A percentile compares a stretch with the other conserved stretches of the same genome.
phyloP scores from a whole-genome alignment of 495 filamentous ascomycete species.

The Thermochaetoides thermophila region DNA sequence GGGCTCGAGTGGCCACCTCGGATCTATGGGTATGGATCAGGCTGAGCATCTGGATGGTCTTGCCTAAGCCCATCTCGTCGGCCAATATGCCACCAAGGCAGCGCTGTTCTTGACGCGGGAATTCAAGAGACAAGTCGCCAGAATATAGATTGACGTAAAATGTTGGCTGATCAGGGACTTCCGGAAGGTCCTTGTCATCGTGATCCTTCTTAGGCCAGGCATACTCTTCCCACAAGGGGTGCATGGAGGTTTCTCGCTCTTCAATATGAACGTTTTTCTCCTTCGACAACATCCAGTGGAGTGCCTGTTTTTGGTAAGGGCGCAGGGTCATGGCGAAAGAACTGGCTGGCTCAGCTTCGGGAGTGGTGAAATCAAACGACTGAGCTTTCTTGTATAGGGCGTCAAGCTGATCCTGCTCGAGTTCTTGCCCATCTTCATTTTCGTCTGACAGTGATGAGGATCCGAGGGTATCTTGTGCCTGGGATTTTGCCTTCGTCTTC shows the following conservation, averaged over 20 bases:
- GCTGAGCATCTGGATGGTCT: conserved; percentile 96
- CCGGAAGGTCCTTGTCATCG: conserved; percentile 59
- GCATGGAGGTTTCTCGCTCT: conserved; percentile 62
- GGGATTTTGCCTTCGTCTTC: conserved; percentile 26
- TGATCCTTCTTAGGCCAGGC: conserved; percentile 75
- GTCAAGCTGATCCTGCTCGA: conserved; percentile 92
- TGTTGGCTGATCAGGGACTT: conserved; percentile 43
- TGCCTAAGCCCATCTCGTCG: conserved; percentile 84
- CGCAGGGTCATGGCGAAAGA: conserved; percentile 73
- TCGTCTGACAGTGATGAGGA: conserved; percentile 41
- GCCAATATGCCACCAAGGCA: conserved; percentile 89
- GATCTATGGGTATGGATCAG: conserved; percentile 76
- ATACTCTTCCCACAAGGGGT: conserved; percentile 96
- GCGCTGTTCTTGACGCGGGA: conserved; percentile 85
- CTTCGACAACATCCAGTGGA: conserved; percentile 92
- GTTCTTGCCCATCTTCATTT: conserved; percentile 69
- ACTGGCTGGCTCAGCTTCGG: conserved; percentile 63
- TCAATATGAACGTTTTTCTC: conserved; percentile 61
- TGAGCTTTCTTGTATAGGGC: conserved; percentile 91
- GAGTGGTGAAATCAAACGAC: conserved; percentile 88
- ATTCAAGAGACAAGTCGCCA: conserved; percentile 83
- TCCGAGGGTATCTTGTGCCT: conserved; percentile 31
- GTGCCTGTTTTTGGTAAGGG: conserved; percentile 87
- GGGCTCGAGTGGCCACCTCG: conserved; percentile 40
- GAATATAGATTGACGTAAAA: conserved; percentile 98